Conservation (phyloP, 2,329 filamentous ascomycete genomes). For the Xylariaceae sp. region DNA sequence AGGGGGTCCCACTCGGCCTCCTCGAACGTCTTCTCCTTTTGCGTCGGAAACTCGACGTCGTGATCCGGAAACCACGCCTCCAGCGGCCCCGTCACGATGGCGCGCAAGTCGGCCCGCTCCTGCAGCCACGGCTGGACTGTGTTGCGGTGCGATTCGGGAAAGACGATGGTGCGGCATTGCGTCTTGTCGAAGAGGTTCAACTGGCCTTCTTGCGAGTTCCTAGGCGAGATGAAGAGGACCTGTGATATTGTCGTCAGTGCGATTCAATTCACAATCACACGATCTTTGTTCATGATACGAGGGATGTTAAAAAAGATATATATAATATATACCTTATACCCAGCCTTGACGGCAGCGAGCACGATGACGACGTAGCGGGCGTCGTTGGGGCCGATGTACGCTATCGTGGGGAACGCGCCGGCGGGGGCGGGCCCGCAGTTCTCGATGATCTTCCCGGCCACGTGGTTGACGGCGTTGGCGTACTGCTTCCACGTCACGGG, state of each 20-base stretch:
- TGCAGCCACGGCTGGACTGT: slow-evolving; percentile 34
- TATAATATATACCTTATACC: slow-evolving; percentile 34
- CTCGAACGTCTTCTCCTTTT: slow-evolving; percentile 35
- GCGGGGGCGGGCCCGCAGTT: slow-evolving; percentile 23
- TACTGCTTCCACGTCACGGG: slow-evolving; percentile 33
- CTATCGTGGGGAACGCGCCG: slow-evolving; percentile 34
- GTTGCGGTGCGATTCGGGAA: slow-evolving; percentile 26
- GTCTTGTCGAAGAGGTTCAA: slow-evolving; percentile 40
- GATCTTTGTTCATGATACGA: too few species aligned
- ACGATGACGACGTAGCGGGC: slow-evolving; percentile 25
- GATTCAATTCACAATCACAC: too few species aligned
- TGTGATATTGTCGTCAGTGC: too few species aligned
- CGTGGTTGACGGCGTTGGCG: slow-evolving; percentile 37
- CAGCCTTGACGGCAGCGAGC: slow-evolving; percentile 26
- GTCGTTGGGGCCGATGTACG: slow-evolving; percentile 40
- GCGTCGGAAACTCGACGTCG: too few species aligned
- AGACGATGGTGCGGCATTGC: slow-evolving; percentile 36
- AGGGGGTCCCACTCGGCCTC: slow-evolving; percentile 38
- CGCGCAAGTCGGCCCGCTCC: slow-evolving; percentile 35
- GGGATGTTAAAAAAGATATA: too few species aligned
- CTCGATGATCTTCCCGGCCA: slow-evolving; percentile 32
- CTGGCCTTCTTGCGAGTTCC: slow-evolving; percentile 42
- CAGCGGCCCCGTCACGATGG: slow-evolving; percentile 30
- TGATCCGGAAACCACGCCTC: slow-evolving; percentile 37
- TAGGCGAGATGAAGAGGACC: slow-evolving; percentile 40